Evolutionary conservation across 2,329 filamentous ascomycete species (phyloP).

Genomic region (Biscogniauxia marginata): DNA sequence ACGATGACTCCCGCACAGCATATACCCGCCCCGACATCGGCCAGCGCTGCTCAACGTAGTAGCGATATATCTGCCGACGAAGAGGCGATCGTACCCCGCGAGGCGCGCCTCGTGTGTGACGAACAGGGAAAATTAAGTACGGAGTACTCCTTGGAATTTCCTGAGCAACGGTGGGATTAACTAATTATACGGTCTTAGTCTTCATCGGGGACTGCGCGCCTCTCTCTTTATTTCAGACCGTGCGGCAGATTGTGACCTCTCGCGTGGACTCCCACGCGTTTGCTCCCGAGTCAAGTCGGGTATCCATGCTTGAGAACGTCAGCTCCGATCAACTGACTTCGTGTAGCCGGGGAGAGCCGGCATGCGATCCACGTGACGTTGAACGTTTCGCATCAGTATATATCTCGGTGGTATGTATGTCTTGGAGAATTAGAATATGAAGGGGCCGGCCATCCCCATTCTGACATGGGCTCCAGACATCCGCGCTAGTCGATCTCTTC

Average conservation of each 20-base stretch:
- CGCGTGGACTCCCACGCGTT: conserved; percentile 50
- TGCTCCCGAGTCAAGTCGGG: conserved; percentile 49
- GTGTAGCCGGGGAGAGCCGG: conserved; percentile 18
- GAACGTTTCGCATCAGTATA: conserved; percentile 22
- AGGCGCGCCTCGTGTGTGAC: conserved; percentile 51
- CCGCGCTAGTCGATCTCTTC: conserved; percentile 50
- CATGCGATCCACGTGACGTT: conserved; percentile 15
- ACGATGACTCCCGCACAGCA: not conserved
- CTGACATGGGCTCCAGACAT: conserved; percentile 31
- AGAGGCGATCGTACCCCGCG: conserved; percentile 53
- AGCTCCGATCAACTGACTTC: conserved; percentile 28
- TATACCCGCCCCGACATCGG: conserved; percentile 7
- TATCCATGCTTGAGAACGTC: conserved; percentile 49
- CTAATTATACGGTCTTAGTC: conserved; percentile 24
- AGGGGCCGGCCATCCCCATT: not conserved
- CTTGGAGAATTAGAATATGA: not conserved
- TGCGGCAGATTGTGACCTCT: conserved; percentile 50
- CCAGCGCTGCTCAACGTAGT: conserved; percentile 12
- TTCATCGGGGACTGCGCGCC: conserved; percentile 58
- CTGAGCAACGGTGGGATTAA: not conserved
- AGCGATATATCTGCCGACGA: conserved; percentile 41
- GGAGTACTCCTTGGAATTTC: not conserved
- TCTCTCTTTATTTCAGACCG: conserved; percentile 55
- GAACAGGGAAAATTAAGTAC: conserved; percentile 49
- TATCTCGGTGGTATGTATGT: conserved; percentile 25